phyloP scores from a whole-genome alignment of 108 stramenopile species.

The Conticribra weissflogii region DNA sequence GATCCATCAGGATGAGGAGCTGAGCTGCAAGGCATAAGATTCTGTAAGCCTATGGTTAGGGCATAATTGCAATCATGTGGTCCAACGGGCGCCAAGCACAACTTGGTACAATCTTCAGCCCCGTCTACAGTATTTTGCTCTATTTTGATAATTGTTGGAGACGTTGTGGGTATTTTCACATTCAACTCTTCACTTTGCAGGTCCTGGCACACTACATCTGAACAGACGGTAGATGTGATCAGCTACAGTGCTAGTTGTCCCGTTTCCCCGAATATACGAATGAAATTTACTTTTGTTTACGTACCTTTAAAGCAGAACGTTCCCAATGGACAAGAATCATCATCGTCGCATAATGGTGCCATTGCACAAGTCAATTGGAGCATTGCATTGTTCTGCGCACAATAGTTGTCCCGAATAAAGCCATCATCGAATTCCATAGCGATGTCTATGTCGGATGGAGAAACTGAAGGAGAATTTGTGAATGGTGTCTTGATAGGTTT shows the following conservation, averaged over 20 bases:
- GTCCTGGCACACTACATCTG: background rate
- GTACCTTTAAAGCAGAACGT: background rate
- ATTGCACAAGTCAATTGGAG: conserved; percentile 24
- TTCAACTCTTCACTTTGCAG: background rate
- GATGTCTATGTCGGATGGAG: background rate
- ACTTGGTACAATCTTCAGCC: background rate
- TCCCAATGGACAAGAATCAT: background rate
- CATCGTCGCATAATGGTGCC: conserved; percentile 25
- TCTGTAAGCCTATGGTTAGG: background rate
- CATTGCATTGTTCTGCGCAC: conserved; percentile 18
- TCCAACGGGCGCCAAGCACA: background rate
- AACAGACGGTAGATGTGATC: no score
- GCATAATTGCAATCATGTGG: background rate
- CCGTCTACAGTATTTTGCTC: background rate
- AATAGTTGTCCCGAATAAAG: conserved; percentile 23
- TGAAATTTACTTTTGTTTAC: no score
- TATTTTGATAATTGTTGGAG: background rate
- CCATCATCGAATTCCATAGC: background rate
- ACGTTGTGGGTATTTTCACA: background rate
- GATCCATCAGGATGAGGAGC: background rate
- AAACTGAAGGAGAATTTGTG: no score
- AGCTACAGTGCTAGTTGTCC: no score
- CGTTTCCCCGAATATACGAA: no score
- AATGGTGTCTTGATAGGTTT: no score
- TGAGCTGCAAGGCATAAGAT: background rate